Conservation (phyloP, 2,329 filamentous ascomycete species). For the Apiospora koreana region DNA sequence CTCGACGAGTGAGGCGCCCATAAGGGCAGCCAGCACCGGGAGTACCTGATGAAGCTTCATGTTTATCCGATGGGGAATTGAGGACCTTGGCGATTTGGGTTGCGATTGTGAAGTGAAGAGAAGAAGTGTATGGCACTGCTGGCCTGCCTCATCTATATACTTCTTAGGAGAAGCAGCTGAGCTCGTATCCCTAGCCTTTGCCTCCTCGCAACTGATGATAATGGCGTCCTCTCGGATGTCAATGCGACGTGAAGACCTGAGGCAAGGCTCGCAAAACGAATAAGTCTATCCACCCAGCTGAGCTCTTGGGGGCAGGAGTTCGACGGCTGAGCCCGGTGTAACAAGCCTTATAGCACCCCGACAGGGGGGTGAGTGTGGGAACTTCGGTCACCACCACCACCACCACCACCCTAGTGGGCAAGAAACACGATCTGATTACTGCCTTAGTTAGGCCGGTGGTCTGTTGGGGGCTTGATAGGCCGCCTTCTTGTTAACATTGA, state of each 20-base stretch:
- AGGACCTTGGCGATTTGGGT: background rate
- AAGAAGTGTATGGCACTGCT: background rate
- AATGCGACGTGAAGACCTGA: background rate
- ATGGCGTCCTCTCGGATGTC: background rate
- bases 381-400: background rate
- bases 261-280: background rate
- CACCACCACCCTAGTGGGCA: background rate
- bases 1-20: constrained; percentile 14
- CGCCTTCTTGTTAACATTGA: background rate
- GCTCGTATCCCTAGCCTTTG: background rate
- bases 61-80: background rate
- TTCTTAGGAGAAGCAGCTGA: background rate
- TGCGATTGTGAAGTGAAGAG: background rate
- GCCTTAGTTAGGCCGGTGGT: background rate
- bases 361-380: background rate
- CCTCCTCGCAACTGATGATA: background rate
- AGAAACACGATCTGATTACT: background rate
- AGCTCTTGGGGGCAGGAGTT: background rate
- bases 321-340: background rate
- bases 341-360: background rate
- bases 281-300: background rate
- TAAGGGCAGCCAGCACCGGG: constrained; percentile 18
- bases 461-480: too few relatives aligned
- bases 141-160: background rate
- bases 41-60: constrained; percentile 13